Base-by-base conservation (phyloP, 148 eudicot genomes). In the Cornus florida region DNA sequence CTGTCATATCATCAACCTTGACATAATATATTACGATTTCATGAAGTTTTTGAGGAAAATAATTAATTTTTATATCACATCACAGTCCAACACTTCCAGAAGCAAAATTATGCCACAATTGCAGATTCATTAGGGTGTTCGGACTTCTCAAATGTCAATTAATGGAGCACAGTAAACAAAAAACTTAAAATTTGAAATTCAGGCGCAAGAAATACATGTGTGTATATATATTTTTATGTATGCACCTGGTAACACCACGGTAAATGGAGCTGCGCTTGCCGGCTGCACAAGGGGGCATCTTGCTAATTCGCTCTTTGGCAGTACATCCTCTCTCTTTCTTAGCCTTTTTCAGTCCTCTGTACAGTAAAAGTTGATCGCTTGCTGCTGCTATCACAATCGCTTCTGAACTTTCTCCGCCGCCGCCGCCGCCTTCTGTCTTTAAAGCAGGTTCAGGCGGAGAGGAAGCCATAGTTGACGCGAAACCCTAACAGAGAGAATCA, bases 231-330 rank as follows among this genome's bases (percentile, higher is more conserved):
- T 6, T 31, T 28, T 22, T 24, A 3, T 13, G 23, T 11, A 43
- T 13, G 1, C 70, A 93, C 99, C 99, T 94, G 64, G 99, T 97
- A 78, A 97, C 99, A 38, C 99, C 99, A 6, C 99, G 95, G 77
- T 97, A 97, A 73, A 97, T 94, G 72, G 98, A 97, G 87, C 99
- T 97, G 64, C 99, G 98, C 65, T 97, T 97, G 70, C 99, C 99
- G 70, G 99, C 99, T 73, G 98, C 92, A 60, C 89, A 97, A 77
- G 99, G 99, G 22, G 99, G 92, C 99, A 97, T 97, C 85, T 90
- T 92, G 78, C 99, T 97, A 80, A 97, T 94, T 74, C 99, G 89
- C 80, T 97, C 98, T 62, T 97, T 97, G 22, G 99, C 99, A 10
- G 99, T 97, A 28, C 97, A 94, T 0, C 99, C 92, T 53, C 97